phyloP scores from a whole-genome alignment of 2,329 filamentous ascomycete genomes.

The Hymenotorrendiella dingleyae region DNA sequence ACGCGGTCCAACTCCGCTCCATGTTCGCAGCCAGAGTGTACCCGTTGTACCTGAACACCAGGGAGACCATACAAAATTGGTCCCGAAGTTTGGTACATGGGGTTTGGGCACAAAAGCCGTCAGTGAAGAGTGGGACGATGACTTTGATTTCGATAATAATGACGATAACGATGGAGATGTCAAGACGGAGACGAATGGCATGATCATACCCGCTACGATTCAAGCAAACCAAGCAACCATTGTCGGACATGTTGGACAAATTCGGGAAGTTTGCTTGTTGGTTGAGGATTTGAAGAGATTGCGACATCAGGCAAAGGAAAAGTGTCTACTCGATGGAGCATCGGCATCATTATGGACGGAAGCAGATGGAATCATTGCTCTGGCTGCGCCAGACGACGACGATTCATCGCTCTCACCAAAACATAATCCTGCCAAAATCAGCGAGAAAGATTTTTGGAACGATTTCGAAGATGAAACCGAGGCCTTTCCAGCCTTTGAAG shows the following conservation, averaged over 20 bases:
- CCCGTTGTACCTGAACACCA: conserved; percentile 61
- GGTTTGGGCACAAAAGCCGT: conserved; percentile 71
- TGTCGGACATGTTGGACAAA: conserved; percentile 75
- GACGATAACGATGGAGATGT: conserved; percentile 34
- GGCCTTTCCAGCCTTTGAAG: conserved; percentile 37
- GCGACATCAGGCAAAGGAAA: conserved; percentile 61
- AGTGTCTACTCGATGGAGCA: conserved; percentile 57
- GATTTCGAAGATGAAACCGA: conserved; percentile 37
- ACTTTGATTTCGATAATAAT: conserved; percentile 63
- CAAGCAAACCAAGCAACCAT: conserved; percentile 77
- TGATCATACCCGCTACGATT: conserved; percentile 75
- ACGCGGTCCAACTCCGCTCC: conserved; percentile 57
- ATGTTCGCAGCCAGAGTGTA: conserved; percentile 76
- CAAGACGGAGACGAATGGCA: conserved; percentile 37
- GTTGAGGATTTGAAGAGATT: conserved; percentile 80
- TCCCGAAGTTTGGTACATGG: conserved; percentile 74
- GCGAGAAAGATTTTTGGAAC: conserved; percentile 37
- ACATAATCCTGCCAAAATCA: conserved; percentile 21
- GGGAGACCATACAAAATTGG: conserved; percentile 44
- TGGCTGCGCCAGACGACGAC: conserved; percentile 67
- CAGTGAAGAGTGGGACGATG: conserved; percentile 85
- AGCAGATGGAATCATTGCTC: conserved; percentile 78
- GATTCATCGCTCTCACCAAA: conserved; percentile 32
- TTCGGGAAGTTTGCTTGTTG: conserved; percentile 72
- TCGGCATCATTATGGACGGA: conserved; percentile 66